A percentile compares a stretch with the other conserved stretches of the same genome.
Conservation (phyloP, 768 basidiomycete genomes). For the Suillus subaureus region DNA sequence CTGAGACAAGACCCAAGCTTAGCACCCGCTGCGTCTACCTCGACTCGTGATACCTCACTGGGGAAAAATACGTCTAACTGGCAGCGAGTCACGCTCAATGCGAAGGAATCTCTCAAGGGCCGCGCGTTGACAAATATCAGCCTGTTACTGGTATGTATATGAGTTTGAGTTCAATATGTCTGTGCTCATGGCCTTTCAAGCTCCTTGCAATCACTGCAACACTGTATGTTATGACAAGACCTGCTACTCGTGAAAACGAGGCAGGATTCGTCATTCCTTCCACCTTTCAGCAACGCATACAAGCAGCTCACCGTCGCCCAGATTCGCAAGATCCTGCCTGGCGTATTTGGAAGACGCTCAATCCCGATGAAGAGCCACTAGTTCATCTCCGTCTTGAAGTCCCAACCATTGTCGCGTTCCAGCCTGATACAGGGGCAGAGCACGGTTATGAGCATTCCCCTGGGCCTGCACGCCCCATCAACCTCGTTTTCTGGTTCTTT, state of each 20-base stretch:
- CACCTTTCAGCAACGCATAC: slow-evolving; percentile 36
- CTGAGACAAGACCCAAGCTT: slow-evolving; percentile 70
- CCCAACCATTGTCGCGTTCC: slow-evolving; percentile 76
- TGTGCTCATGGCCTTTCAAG: slow-evolving; percentile 38
- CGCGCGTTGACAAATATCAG: slow-evolving; percentile 80
- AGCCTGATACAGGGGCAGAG: slow-evolving; percentile 38
- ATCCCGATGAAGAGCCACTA: slow-evolving; percentile 63
- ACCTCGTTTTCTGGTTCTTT: slow-evolving; percentile 69
- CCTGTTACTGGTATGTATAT: slow-evolving; percentile 65
- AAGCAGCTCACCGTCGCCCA: slow-evolving; percentile 33
- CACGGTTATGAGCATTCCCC: slow-evolving; percentile 35
- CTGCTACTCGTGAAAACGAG: slow-evolving; percentile 38
- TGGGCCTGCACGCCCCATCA: slow-evolving; percentile 51
- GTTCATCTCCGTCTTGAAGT: slow-evolving; percentile 80
- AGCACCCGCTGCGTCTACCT: slow-evolving; percentile 42
- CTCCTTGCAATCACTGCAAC: slow-evolving; percentile 76
- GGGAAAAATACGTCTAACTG: slow-evolving; percentile 34
- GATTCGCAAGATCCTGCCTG: slow-evolving; percentile 53
- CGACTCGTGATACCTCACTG: slow-evolving; percentile 27
- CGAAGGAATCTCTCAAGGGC: slow-evolving; percentile 54
- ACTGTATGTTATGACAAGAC: slow-evolving; percentile 72
- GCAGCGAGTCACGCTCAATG: slow-evolving; percentile 24
- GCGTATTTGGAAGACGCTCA: slow-evolving; percentile 77
- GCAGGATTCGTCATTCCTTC: slow-evolving; percentile 19
- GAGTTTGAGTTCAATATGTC: not conserved